Conservation (phyloP, 345 rosid species). For the Crucihimalaya himalaica region DNA sequence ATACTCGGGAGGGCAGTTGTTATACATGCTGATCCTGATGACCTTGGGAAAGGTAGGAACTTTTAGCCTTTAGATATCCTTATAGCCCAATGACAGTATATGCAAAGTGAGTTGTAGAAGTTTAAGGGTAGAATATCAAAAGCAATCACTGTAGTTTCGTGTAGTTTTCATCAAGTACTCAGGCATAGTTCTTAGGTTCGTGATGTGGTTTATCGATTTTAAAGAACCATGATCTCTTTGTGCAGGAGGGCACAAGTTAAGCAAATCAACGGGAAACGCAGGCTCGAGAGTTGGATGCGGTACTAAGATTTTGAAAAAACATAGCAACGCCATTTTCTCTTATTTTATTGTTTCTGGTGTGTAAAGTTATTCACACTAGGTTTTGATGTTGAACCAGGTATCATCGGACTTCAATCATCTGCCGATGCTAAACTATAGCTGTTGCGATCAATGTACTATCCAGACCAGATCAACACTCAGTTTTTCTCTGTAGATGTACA, state of each 20-base stretch:
- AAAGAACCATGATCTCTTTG: background rate
- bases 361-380: background rate
- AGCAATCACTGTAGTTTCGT: background rate
- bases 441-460: slow-evolving; percentile 11
- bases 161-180: slow-evolving; percentile 1
- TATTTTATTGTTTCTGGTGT: background rate
- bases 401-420: slow-evolving; percentile 80
- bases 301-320: slow-evolving; percentile 33
- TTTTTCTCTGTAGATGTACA: background rate
- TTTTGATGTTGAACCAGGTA: slow-evolving; percentile 52
- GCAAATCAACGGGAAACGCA: slow-evolving; percentile 90
- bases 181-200: background rate
- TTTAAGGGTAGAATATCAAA: background rate
- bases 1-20: slow-evolving; percentile 92
- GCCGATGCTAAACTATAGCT: slow-evolving; percentile 45
- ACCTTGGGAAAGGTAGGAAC: slow-evolving; percentile 78
- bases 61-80: slow-evolving; percentile 6
- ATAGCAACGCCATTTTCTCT: background rate
- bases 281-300: slow-evolving; percentile 95
- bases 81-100: background rate
- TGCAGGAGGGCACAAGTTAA: slow-evolving; percentile 88
- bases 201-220: background rate
- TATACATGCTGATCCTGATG: slow-evolving; percentile 88
- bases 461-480: background rate
- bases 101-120: background rate